Base-by-base conservation (phyloP, 2,329 filamentous ascomycete genomes). In the Ophiostoma quercus region DNA sequence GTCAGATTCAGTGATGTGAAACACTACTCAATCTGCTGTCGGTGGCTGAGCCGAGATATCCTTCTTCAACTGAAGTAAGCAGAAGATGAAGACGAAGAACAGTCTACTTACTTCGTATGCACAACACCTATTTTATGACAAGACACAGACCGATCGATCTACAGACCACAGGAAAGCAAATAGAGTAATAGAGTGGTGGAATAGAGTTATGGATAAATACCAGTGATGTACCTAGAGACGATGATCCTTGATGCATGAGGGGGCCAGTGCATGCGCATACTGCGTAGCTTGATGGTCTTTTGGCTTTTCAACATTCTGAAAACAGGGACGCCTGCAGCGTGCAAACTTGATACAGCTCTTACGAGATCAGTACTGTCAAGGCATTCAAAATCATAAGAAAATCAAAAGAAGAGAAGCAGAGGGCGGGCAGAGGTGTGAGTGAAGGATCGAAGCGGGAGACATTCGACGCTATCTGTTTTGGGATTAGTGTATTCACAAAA, bases 221-320 rank as follows among this genome's bases (percentile, higher is more conserved):
- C n/a, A 54, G 47, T 22, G 47, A 54, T 54, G 12, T 22, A 12
- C 47, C 22, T n/a, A 22, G 22, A 7, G 47, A 7, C 47, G 47
- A 54, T n/a, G 47, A 54, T 54, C 47, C 14, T 54, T 54, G n/a
- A 54, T 54, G n/a, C 47, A 54, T 54, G 41, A 43, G 41, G 41
- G 41, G 14, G 41, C 16, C 16, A 43, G 41, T 43, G 14, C 16
- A 43, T 14, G 41, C 25, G 25, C 25, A 29, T 29, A 29, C 25
- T 29, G 25, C 25, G 25, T 29, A 29, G 25, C 25, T 29, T 29
- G 25, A 29, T 29, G 25, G 25, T 29, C 25, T 29, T 29, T 29
- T 29, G 25, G 25, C 25, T 29, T 29, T 29, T 29, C 25, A 29
- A 22, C 47, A 6, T 54, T 22, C 11, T 43, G 41, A 43, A 43